These are phyloP conservation scores for Solanum corneliomulleri DNA, from an alignment of 257 asterid species.

Conservation along the genomic window DNA sequence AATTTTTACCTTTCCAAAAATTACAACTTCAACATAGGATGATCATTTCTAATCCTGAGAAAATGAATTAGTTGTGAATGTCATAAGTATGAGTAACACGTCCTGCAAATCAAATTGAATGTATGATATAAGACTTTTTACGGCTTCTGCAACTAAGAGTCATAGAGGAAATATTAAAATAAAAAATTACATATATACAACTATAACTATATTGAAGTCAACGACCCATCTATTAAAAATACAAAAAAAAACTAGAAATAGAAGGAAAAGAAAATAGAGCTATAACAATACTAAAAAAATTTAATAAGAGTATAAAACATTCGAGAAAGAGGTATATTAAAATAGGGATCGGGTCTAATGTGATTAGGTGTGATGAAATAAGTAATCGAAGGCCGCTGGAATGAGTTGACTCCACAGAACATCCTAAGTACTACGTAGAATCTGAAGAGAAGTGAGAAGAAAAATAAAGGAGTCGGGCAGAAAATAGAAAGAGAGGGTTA, in stretches of 20 bases:
- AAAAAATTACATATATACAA: neutral
- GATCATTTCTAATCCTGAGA: neutral
- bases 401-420: no score
- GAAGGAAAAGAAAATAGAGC: neutral
- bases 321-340: neutral
- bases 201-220: neutral
- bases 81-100: neutral
- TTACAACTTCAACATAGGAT: neutral
- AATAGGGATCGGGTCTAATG: neutral
- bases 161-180: neutral
- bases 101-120: neutral
- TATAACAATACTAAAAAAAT: neutral
- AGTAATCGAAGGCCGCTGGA: no score
- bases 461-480: no score
- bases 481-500: no score
- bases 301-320: no score
- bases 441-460: no score
- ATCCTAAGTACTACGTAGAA: no score
- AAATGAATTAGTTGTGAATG: neutral
- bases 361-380: no score
- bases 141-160: neutral
- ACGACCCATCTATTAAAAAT: neutral
- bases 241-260: neutral
- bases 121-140: neutral
- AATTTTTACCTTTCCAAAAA: neutral